Evolutionary conservation across 139 green algal species (phyloP), one percentile per base, ranked within the genome.

Genomic region (Asterochloris sp.): DNA sequence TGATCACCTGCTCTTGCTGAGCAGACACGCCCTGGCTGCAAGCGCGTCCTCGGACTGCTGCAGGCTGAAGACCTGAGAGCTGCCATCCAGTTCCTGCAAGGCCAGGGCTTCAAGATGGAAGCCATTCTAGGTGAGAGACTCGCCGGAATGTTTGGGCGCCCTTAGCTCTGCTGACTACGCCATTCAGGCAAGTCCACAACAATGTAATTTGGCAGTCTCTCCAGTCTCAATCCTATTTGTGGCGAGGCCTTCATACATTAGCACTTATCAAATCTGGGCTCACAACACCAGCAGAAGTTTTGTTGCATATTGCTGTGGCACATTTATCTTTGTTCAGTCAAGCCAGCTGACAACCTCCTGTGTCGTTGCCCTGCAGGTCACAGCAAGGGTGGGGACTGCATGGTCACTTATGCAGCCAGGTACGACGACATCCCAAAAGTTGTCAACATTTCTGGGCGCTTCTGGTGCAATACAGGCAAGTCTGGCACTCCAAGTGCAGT

Each of bases 361-460:
- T 26, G 66, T 73, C 21, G 66, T 21, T 6, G 8, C 19, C 66
- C 4, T 77, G 78, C 78, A 83, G 90, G 92, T 13, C 92, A 95
- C 84, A 88, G 77, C 79, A 95, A 95, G 77, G 90, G 83, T 61
- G 92, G 85, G 38, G 87, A 86, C 62, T 84, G 85, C 1, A 90
- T 93, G 6, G 61, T 95, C 38, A 74, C 93, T 67, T 94, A 95
- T 78, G 86, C 85, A 11, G 81, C 86, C 2, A 80, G 64, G 21
- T 92, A 91, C 67, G 89, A 93, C 64, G 90, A 93, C 64, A 83
- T 95, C 0, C 91, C 90, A 13, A 23, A 85, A 0, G 82, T 94
- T 17, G 86, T 93, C 23, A 95, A 93, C 80, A 80, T 95, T 0
- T 82, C 87, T 62, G 90, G 90, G 13, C 76, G 91, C 14, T 90